These are phyloP conservation scores for Naematelia encephala DNA, from an alignment of 768 basidiomycete genomes.

Conservation along the genomic window DNA sequence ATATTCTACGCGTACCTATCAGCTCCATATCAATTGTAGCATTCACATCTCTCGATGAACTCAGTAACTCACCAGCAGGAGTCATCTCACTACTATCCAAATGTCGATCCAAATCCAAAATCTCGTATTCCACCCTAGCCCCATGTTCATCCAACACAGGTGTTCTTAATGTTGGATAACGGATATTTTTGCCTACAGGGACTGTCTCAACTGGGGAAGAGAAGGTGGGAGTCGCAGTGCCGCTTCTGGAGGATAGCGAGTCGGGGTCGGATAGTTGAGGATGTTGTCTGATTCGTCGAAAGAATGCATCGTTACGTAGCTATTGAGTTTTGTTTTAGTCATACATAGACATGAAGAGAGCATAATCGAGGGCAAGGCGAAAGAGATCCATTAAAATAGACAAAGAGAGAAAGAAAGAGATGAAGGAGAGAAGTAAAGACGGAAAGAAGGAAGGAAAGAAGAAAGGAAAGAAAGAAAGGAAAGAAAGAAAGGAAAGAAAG, in stretches of 20 bases:
- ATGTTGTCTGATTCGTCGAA: conserved; percentile 39
- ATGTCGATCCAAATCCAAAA: conserved; percentile 41
- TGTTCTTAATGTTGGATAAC: conserved; percentile 32
- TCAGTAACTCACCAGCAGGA: conserved; percentile 27
- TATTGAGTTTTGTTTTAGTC: too few relatives aligned
- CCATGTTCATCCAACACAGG: conserved; percentile 34
- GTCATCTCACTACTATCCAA: conserved; percentile 47
- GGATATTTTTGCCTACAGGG: conserved; percentile 24
- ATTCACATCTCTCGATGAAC: background rate
- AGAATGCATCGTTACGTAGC: conserved; percentile 42
- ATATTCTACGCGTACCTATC: conserved; percentile 29
- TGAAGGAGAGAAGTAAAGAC: background rate
- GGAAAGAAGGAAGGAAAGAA: background rate
- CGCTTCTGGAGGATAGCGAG: conserved; percentile 8
- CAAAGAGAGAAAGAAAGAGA: background rate
- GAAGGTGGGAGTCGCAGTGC: conserved; percentile 11
- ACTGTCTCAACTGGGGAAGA: conserved; percentile 22
- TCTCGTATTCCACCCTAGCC: conserved; percentile 34
- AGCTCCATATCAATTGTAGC: background rate
- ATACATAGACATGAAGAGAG: background rate
- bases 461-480: background rate
- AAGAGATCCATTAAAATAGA: too few relatives aligned
- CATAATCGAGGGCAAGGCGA: too few relatives aligned
- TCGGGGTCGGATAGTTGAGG: conserved; percentile 29
- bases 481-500: background rate